Evolutionary conservation across 805 yeast genomes (phyloP).

Genomic region (Tetrapisispora fleetii): DNA sequence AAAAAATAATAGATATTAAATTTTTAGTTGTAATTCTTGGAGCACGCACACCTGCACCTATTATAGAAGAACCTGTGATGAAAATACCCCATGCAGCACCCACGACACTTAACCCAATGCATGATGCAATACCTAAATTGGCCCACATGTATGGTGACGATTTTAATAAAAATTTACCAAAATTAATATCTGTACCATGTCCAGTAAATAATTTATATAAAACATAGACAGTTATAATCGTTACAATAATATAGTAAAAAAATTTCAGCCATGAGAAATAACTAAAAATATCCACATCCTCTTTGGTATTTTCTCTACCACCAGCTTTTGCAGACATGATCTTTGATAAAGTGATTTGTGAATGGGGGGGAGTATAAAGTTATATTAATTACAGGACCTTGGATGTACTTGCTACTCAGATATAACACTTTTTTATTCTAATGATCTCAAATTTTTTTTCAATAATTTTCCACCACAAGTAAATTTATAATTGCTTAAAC

Average conservation of each 20-base stretch:
- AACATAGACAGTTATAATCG: slow-evolving; percentile 19
- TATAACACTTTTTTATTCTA: too few species aligned
- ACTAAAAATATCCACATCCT: slow-evolving; percentile 1
- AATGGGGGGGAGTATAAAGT: neutral
- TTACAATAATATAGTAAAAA: slow-evolving; percentile 14
- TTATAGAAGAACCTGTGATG: slow-evolving; percentile 84
- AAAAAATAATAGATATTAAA: slow-evolving; percentile 90
- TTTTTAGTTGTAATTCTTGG: slow-evolving; percentile 97
- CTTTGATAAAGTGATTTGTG: too few species aligned
- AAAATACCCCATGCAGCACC: slow-evolving; percentile 99
- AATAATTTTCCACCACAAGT: neutral
- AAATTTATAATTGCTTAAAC: neutral
- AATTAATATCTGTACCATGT: slow-evolving; percentile 82
- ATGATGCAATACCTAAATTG: slow-evolving; percentile 71
- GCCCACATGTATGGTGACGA: slow-evolving; percentile 98
- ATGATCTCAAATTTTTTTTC: too few species aligned
- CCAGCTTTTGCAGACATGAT: neutral
- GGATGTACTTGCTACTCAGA: neutral
- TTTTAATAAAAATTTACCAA: slow-evolving; percentile 75
- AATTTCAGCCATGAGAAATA: slow-evolving; percentile 14
- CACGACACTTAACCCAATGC: slow-evolving; percentile 89
- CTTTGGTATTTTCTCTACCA: neutral
- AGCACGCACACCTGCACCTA: slow-evolving; percentile 97
- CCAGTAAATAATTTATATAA: slow-evolving; percentile 62
- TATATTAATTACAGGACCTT: neutral